These are phyloP conservation scores for Cicer chorassanicum DNA, from an alignment of 306 rosid genomes.

Conservation along the genomic window DNA sequence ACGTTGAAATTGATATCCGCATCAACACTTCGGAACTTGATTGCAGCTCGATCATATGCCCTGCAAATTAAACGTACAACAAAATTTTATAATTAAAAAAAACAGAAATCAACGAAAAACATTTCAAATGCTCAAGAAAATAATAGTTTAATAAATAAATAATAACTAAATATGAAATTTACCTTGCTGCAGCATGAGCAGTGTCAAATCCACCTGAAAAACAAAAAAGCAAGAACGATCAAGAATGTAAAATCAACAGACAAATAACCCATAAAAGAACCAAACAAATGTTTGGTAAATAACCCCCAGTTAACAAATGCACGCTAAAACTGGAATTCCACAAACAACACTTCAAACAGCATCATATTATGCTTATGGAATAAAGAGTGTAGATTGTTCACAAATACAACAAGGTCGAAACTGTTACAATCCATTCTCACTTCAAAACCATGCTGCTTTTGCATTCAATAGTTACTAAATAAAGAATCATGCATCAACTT, in stretches of 20 bases:
- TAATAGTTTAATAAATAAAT: neutral
- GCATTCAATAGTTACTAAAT: no score
- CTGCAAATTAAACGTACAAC: slow-evolving; percentile 42
- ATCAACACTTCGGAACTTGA: slow-evolving; percentile 84
- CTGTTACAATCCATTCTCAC: no score
- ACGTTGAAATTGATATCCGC: slow-evolving; percentile 90
- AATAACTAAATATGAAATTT: slow-evolving; percentile 6
- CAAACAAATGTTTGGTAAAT: no score
- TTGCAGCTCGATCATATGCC: slow-evolving; percentile 97
- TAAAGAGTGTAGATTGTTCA: no score
- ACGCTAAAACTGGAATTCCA: no score
- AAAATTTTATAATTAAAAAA: neutral
- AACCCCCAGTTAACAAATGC: no score
- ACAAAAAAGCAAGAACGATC: neutral
- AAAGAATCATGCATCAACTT: no score
- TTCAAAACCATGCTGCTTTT: no score
- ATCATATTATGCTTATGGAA: no score
- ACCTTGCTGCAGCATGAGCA: slow-evolving; percentile 95
- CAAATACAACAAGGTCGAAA: no score
- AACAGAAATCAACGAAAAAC: neutral
- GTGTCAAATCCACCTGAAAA: slow-evolving; percentile 87
- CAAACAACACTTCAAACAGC: no score
- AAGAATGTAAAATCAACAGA: neutral
- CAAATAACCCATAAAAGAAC: no score
- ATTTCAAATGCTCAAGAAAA: neutral